Evolutionary conservation across 1,139 yeast species (phyloP).

Genomic region (Candida sanyaensis): DNA sequence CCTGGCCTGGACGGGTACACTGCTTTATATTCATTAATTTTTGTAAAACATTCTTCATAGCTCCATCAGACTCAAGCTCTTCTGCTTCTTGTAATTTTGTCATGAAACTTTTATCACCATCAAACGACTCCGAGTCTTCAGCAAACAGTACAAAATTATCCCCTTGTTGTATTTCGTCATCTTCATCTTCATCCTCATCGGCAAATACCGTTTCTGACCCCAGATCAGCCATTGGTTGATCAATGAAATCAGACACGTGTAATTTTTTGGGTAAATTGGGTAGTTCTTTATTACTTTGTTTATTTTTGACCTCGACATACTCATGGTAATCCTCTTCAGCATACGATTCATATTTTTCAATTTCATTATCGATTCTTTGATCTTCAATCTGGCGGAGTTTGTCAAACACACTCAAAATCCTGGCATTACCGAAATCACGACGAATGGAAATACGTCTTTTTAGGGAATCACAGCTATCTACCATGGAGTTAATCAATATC

Average conservation of each 20-base stretch:
- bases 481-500: slow-evolving; percentile 43
- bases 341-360: slow-evolving; percentile 41
- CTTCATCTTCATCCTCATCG: not conserved
- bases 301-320: slow-evolving; percentile 6
- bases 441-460: slow-evolving; percentile 36
- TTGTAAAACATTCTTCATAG: slow-evolving; percentile 19
- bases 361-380: slow-evolving; percentile 45
- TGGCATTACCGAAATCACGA: slow-evolving; percentile 42
- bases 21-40: slow-evolving; percentile 28
- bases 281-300: slow-evolving; percentile 6
- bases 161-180: not conserved
- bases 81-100: slow-evolving; percentile 13
- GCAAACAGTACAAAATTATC: slow-evolving; percentile 3
- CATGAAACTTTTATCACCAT: slow-evolving; percentile 4
- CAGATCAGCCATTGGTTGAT: slow-evolving; percentile 1
- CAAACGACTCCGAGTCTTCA: slow-evolving; percentile 1
- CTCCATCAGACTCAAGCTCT: slow-evolving; percentile 2
- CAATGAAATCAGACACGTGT: slow-evolving; percentile 3
- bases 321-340: slow-evolving; percentile 40
- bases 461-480: slow-evolving; percentile 35
- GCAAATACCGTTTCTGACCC: slow-evolving; percentile 1
- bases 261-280: slow-evolving; percentile 4
- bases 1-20: slow-evolving; percentile 22
- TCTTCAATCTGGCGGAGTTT: slow-evolving; percentile 37
- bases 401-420: slow-evolving; percentile 40